These are phyloP conservation scores for Linnemannia exigua DNA, from an alignment of 192 early-diverging fungal genomes.

Conservation along the genomic window DNA sequence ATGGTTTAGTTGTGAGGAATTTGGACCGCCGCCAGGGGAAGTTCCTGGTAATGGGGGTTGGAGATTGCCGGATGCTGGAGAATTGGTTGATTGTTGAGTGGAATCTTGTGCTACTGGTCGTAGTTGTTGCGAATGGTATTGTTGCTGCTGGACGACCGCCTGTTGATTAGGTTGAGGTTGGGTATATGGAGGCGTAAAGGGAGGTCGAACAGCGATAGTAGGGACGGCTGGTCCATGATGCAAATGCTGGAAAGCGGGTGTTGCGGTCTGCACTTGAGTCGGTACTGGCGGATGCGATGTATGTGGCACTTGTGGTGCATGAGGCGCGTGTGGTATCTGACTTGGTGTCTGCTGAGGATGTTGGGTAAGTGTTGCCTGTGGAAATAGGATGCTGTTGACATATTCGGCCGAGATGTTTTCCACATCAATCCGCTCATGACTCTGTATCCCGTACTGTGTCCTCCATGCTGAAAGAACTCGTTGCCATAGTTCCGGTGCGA, in stretches of 20 bases:
- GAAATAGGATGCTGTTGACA: conserved; percentile 20
- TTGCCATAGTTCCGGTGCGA: conserved; percentile 31
- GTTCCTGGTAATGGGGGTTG: neutral
- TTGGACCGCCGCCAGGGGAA: neutral
- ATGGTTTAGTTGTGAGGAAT: neutral
- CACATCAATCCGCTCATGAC: conserved; percentile 3
- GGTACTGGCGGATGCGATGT: neutral
- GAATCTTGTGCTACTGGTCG: neutral
- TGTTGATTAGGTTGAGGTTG: conserved; percentile 2
- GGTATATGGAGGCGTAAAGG: neutral
- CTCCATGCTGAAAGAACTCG: conserved; percentile 28
- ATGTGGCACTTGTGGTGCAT: neutral
- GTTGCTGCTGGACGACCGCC: neutral
- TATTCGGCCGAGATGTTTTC: conserved; percentile 33
- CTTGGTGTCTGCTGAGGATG: neutral
- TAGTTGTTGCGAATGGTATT: neutral
- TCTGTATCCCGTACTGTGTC: neutral
- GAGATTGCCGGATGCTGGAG: neutral
- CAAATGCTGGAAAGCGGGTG: neutral
- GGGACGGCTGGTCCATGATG: neutral
- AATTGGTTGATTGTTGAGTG: neutral
- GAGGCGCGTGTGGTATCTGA: neutral
- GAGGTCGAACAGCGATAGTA: neutral
- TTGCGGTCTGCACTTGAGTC: neutral
- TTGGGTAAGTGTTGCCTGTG: neutral